phyloP scores from a whole-genome alignment of 225 moss, liverwort and hornwort species.

The Pleurozium schreberi region DNA sequence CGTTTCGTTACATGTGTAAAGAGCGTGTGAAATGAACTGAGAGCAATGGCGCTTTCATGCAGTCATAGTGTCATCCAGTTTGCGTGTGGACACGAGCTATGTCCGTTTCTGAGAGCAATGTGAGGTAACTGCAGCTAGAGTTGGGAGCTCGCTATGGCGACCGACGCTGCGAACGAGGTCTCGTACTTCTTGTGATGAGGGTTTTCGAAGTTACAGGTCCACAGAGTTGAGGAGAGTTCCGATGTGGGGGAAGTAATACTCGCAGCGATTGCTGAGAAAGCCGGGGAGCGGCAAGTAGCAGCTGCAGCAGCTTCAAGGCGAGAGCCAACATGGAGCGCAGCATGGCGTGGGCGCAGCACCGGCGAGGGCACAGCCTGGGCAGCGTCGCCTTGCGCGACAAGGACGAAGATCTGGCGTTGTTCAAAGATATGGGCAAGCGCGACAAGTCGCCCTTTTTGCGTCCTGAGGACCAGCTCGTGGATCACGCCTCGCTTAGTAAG shows the following conservation, averaged over 20 bases:
- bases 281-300: neutral
- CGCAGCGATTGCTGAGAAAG: neutral
- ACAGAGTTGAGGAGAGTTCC: neutral
- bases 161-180: neutral
- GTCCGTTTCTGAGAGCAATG: neutral
- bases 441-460: constrained; percentile 19
- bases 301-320: neutral
- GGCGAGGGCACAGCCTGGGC: constrained; percentile 43
- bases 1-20: neutral
- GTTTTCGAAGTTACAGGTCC: neutral
- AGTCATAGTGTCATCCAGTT: neutral
- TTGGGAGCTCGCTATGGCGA: neutral
- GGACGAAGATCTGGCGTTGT: constrained; percentile 50
- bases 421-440: constrained; percentile 42
- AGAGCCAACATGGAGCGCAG: constrained; percentile 9
- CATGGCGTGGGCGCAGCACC: constrained; percentile 9
- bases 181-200: neutral
- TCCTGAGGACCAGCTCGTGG: constrained; percentile 11
- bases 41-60: neutral
- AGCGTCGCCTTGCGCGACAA: constrained; percentile 12
- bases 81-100: neutral
- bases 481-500: constrained; percentile 23
- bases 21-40: neutral
- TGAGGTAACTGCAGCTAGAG: neutral
- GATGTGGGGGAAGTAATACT: neutral